Evolutionary conservation across 2,329 filamentous ascomycete species (phyloP), one percentile per base, ranked within the genome.

Genomic region (Pseudogymnoascus sp.): DNA sequence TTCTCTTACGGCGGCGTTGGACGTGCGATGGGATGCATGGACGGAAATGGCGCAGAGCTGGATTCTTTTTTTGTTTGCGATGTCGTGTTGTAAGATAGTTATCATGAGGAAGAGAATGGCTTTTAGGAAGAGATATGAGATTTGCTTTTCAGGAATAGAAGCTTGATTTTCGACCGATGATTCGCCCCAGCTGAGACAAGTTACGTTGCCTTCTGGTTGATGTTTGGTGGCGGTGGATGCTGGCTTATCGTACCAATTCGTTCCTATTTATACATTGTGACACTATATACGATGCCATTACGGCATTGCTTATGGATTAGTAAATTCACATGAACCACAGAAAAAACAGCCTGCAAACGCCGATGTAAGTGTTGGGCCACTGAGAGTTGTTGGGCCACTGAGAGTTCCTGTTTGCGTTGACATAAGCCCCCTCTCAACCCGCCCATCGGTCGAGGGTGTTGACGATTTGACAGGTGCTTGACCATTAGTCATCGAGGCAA

Each of bases 61-160:
- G 49, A 33, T 33, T 55, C 31, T 33, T 33, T 55, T 41, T 55
- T 55, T 33, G 43, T 33, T 55, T 55, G 49, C 49, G 49, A 55
- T 55, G 49, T 55, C 16, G 29, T 55, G 29, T 55, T 55, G 49
- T 55, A 55, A 55, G 49, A 55, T 55, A 55, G 49, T 29, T 55
- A 55, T 29, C 29, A 55, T 33, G 39, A 55, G 29, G 26, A 55
- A 55, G 49, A 55, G 49, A 55, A 12, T 33, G 49, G 49, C 49
- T 55, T 52, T 55, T 55, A 55, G n/a, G 49, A 29, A 14, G 29
- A 4, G 49, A 55, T 55, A 55, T 55, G 49, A 55, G 33, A 55
- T 33, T 55, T 55, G 49, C 49, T 55, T 55, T 55, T 55, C 49
- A 55, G 49, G 49, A 55, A 55, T 55, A 55, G 49, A 55, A 33